phyloP scores from a whole-genome alignment of 768 basidiomycete genomes.

The Russula sp. region DNA sequence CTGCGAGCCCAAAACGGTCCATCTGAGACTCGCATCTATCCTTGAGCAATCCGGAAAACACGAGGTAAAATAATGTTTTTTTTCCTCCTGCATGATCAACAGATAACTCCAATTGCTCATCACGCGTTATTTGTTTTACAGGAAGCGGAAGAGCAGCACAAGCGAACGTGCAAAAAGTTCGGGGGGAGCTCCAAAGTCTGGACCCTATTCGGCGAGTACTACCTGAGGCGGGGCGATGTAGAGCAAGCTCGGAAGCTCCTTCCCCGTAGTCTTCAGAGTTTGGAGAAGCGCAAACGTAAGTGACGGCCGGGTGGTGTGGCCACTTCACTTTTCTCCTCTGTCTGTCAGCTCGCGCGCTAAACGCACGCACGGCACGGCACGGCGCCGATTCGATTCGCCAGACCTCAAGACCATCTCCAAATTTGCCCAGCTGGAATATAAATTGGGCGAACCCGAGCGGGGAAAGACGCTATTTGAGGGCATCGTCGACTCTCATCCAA shows the following conservation, averaged over 20 bases:
- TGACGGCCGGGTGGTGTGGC: constrained; percentile 14
- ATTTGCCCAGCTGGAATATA: constrained; percentile 95
- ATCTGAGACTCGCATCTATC: constrained; percentile 79
- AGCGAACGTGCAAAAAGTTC: constrained; percentile 89
- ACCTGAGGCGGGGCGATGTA: constrained; percentile 62
- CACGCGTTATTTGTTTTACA: constrained; percentile 31
- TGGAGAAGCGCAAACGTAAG: constrained; percentile 93
- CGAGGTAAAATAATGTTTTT: constrained; percentile 45
- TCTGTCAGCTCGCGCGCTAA: constrained; percentile 2
- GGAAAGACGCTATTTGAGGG: constrained; percentile 96
- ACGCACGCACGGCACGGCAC: neutral
- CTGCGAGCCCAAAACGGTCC: constrained; percentile 90
- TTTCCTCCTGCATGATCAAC: neutral
- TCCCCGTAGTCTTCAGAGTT: constrained; percentile 80
- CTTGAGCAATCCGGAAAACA: constrained; percentile 77
- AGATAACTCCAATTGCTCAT: neutral
- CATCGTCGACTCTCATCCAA: constrained; percentile 91
- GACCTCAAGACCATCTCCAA: constrained; percentile 94
- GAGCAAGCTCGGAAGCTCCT: constrained; percentile 84
- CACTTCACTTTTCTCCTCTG: too few relatives aligned
- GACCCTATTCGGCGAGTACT: constrained; percentile 82
- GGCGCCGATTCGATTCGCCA: constrained; percentile 29
- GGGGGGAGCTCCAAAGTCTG: constrained; percentile 90
- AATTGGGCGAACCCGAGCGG: constrained; percentile 86
- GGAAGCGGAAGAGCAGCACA: constrained; percentile 92